Conservation (phyloP, 805 yeast species). For the Kodamaea leandrae region DNA sequence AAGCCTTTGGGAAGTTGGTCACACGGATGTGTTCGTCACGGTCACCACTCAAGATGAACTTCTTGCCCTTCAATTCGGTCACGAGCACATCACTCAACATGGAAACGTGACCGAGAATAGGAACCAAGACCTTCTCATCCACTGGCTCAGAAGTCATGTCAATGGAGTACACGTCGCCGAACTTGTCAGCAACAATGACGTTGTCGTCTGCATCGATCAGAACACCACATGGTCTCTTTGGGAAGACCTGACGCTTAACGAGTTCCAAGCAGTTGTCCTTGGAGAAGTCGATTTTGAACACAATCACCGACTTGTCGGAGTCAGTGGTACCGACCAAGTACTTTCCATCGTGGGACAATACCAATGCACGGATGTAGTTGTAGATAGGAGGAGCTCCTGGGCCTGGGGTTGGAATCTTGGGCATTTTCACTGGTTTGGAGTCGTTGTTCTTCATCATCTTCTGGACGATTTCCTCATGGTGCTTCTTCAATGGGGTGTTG, state of each 20-base stretch:
- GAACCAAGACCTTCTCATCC: conserved; percentile 48
- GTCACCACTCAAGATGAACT: conserved; percentile 74
- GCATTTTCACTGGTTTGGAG: conserved; percentile 22
- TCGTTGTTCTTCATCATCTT: conserved; percentile 24
- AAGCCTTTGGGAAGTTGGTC: conserved; percentile 74
- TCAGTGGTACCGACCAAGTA: conserved; percentile 71
- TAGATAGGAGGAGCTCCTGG: conserved; percentile 20
- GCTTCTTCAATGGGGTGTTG: conserved; percentile 8
- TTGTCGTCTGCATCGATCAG: conserved; percentile 52
- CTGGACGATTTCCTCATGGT: conserved; percentile 26
- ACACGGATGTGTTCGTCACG: conserved; percentile 95
- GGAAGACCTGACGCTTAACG: conserved; percentile 70
- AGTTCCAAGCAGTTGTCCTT: conserved; percentile 45
- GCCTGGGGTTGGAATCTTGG: conserved; percentile 57
- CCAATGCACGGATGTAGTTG: conserved; percentile 65
- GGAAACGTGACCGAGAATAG: conserved; percentile 93
- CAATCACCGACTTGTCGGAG: conserved; percentile 74
- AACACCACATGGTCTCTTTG: conserved; percentile 90
- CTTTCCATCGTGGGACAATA: conserved; percentile 48
- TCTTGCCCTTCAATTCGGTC: conserved; percentile 38
- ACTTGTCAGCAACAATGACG: conserved; percentile 84
- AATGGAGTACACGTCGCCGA: conserved; percentile 86
- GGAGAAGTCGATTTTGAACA: conserved; percentile 47
- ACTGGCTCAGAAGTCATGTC: conserved; percentile 37
- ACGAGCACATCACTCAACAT: conserved; percentile 80